Evolutionary conservation across 2,329 filamentous ascomycete species (phyloP).

Genomic region (Mycogone perniciosa): DNA sequence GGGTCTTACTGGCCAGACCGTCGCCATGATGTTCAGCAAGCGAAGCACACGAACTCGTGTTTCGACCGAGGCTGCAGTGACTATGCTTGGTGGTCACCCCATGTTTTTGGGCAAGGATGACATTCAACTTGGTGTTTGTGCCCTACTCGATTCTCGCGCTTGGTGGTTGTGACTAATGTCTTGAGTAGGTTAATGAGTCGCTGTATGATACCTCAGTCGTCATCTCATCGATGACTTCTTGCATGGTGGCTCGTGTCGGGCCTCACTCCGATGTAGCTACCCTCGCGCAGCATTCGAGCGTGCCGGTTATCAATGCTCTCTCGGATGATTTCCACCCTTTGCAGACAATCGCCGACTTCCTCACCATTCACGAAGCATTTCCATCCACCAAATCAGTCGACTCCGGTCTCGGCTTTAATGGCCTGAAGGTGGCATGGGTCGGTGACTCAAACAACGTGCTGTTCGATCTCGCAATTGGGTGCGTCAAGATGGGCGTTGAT

Average conservation of each 20-base stretch:
- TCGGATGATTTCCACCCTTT: constrained; percentile 90
- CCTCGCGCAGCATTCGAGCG: constrained; percentile 64
- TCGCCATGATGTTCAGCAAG: constrained; percentile 97
- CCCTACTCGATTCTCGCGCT: background rate
- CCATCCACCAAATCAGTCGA: constrained; percentile 37
- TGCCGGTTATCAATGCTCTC: constrained; percentile 81
- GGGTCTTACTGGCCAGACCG: constrained; percentile 66
- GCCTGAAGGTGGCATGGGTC: constrained; percentile 90
- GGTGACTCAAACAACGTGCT: constrained; percentile 97
- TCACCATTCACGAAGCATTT: constrained; percentile 81
- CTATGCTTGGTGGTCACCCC: constrained; percentile 81
- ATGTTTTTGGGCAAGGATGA: constrained; percentile 97
- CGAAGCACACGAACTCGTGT: constrained; percentile 88
- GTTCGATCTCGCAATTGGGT: constrained; percentile 85
- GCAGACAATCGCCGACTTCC: constrained; percentile 88
- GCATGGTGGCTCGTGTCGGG: constrained; percentile 73
- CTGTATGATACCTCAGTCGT: constrained; percentile 88
- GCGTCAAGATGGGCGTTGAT: constrained; percentile 79
- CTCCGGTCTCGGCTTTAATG: constrained; percentile 60
- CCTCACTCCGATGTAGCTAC: constrained; percentile 68
- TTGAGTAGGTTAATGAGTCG: constrained; percentile 72
- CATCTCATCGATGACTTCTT: constrained; percentile 88
- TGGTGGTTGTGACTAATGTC: constrained; percentile 6
- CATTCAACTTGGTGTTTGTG: constrained; percentile 80
- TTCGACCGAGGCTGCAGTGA: constrained; percentile 85